Base-by-base conservation (phyloP, 2,329 filamentous ascomycete species). In the Fusarium sp. region DNA sequence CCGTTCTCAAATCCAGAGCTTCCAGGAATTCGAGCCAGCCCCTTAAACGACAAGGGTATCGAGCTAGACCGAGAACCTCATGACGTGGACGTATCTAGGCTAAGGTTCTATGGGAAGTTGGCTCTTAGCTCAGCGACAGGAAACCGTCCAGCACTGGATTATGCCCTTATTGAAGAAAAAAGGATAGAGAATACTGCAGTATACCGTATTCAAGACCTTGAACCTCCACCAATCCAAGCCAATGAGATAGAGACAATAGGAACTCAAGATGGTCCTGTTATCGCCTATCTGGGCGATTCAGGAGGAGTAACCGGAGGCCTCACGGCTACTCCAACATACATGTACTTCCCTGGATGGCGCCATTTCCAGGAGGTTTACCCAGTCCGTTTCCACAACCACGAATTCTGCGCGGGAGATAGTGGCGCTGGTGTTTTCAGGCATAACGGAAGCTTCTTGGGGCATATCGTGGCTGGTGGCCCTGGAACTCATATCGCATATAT, bases 141-240 rank as follows among this genome's bases (percentile, higher is more conserved):
- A 14, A 22, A 20, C 15, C 2, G 3, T 3, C 40, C 40, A 20
- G 4, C 40, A 22, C n/a, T 43, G 20, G 40, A 43, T 3, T 43
- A 43, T 43, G 40, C 40, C 15, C n/a, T 43, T 8, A 43, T 22
- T 12, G 11, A 15, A 15, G 14, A 22, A 15, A 15, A 1, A 9
- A 1, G 10, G 1, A 43, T 15, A 15, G 12, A 20, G 2, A 1
- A 15, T 7, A 12, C 7, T 22, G 40, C 12, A 8, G 29, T 14
- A 30, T 30, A 30, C 29, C 29, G 2, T 2, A 30, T 6, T 4
- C 29, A 3, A 30, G 12, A 30, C 6, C 14, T 30, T 3, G 14
- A 30, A 5, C 14, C 6, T 14, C 29, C 12, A 30, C 29, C 29
- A 15, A 15, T 30, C 29, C 5, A 7, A 8, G 6, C 22, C 6